These are phyloP conservation scores for Porogramme epimiltina DNA, from an alignment of 1,284 basidiomycete genomes.

Conservation along the genomic window DNA sequence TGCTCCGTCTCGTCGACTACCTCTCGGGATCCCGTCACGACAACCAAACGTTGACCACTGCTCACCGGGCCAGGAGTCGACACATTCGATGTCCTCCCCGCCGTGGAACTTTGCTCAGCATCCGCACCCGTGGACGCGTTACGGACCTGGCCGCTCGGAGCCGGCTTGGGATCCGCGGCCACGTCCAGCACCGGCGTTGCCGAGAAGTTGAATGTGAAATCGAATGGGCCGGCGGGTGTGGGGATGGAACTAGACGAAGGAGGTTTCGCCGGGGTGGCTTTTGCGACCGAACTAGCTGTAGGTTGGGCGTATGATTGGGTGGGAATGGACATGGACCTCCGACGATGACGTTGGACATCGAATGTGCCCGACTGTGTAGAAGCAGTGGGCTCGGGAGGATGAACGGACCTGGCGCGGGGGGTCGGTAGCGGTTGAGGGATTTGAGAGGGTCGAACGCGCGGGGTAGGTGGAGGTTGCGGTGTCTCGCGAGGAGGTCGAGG, in stretches of 20 bases:
- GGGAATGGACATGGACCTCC: constrained; percentile 12
- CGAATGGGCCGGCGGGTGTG: not conserved
- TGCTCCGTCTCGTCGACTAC: no score
- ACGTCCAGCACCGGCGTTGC: not conserved
- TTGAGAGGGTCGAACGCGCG: not conserved
- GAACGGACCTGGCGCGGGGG: not conserved
- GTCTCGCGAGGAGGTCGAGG: no score
- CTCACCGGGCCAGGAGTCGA: no score
- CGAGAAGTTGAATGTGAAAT: not conserved
- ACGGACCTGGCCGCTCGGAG: no score
- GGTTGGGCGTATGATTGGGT: constrained; percentile 31
- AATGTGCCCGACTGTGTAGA: not conserved
- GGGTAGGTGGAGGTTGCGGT: no score
- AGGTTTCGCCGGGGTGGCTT: constrained; percentile 26
- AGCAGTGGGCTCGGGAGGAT: not conserved
- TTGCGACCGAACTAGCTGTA: constrained; percentile 33
- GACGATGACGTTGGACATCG: not conserved
- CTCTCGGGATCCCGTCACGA: no score
- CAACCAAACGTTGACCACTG: no score
- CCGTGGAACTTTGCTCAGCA: no score
- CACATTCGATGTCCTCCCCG: no score
- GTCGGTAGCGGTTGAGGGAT: not conserved
- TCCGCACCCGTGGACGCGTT: no score
- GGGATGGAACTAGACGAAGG: not conserved
- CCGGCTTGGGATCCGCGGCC: no score